These are phyloP conservation scores for Xylaria intraflava DNA, from an alignment of 495 filamentous ascomycete genomes.

Conservation along the genomic window DNA sequence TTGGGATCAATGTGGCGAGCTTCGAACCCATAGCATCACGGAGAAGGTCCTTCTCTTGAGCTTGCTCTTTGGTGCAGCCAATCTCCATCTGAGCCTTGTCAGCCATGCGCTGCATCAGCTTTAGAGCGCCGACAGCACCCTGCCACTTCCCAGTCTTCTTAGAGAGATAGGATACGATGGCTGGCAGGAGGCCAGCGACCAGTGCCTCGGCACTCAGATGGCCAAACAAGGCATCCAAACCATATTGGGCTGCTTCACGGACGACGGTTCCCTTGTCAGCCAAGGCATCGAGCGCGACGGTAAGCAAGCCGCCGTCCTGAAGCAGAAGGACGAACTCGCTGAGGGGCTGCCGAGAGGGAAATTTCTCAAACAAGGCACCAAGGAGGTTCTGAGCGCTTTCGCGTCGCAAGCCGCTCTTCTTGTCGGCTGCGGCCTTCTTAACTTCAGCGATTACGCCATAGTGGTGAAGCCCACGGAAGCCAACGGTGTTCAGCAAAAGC, in stretches of 20 bases:
- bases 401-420: slow-evolving; percentile 80
- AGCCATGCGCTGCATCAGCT: slow-evolving; percentile 82
- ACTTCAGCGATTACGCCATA: slow-evolving; percentile 69
- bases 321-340: slow-evolving; percentile 76
- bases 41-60: slow-evolving; percentile 76
- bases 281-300: slow-evolving; percentile 72
- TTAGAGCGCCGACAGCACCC: slow-evolving; percentile 77
- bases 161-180: slow-evolving; percentile 63
- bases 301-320: slow-evolving; percentile 68
- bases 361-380: slow-evolving; percentile 85
- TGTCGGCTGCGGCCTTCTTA: slow-evolving; percentile 84
- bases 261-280: slow-evolving; percentile 88
- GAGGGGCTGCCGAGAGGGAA: slow-evolving; percentile 68
- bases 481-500: slow-evolving; percentile 68
- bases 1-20: slow-evolving; percentile 81
- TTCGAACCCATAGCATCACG: slow-evolving; percentile 88
- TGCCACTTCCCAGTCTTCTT: slow-evolving; percentile 91
- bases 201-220: slow-evolving; percentile 73
- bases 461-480: slow-evolving; percentile 61
- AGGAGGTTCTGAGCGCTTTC: slow-evolving; percentile 94
- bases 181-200: slow-evolving; percentile 70
- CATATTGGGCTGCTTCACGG: slow-evolving; percentile 87
- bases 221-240: slow-evolving; percentile 79
- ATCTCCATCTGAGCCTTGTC: slow-evolving; percentile 82
- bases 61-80: slow-evolving; percentile 68